Conservation (phyloP, 1,284 basidiomycete species). For the Rhodotorula glutinis region DNA sequence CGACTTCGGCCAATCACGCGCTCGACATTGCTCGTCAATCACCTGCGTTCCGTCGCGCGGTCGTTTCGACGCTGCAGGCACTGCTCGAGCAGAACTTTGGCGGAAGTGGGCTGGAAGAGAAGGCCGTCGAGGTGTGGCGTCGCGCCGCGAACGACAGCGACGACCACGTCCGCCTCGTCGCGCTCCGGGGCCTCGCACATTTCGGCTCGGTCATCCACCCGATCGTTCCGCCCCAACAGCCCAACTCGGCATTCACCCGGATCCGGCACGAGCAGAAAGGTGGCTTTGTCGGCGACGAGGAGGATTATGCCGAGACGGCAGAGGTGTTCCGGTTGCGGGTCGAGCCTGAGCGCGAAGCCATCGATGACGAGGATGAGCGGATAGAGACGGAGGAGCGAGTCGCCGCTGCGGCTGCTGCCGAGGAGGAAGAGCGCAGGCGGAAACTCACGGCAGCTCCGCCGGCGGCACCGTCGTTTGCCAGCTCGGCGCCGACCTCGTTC, state of each 20-base stretch:
- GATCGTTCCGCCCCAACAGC: slow-evolving; percentile 16
- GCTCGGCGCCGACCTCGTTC: slow-evolving; percentile 6
- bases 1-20: slow-evolving; percentile 9
- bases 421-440: not conserved
- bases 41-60: slow-evolving; percentile 11
- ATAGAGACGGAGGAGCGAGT: not conserved
- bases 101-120: slow-evolving; percentile 14
- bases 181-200: slow-evolving; percentile 1
- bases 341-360: not conserved
- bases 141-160: slow-evolving; percentile 12
- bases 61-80: slow-evolving; percentile 14
- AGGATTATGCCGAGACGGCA: slow-evolving; percentile 8
- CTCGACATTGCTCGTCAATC: slow-evolving; percentile 29
- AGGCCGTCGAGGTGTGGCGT: slow-evolving; percentile 18
- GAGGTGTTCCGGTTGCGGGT: slow-evolving; percentile 20
- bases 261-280: slow-evolving; percentile 14
- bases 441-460: not conserved
- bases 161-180: slow-evolving; percentile 8
- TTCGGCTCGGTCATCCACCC: slow-evolving; percentile 12
- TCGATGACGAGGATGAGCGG: slow-evolving; percentile 1
- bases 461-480: not conserved
- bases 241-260: slow-evolving; percentile 11
- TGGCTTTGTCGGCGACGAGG: slow-evolving; percentile 14
- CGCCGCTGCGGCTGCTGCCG: not conserved
- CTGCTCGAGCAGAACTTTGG: not conserved